These are phyloP conservation scores for Begonia fuchsioides DNA, from an alignment of 306 rosid genomes.

Conservation along the genomic window DNA sequence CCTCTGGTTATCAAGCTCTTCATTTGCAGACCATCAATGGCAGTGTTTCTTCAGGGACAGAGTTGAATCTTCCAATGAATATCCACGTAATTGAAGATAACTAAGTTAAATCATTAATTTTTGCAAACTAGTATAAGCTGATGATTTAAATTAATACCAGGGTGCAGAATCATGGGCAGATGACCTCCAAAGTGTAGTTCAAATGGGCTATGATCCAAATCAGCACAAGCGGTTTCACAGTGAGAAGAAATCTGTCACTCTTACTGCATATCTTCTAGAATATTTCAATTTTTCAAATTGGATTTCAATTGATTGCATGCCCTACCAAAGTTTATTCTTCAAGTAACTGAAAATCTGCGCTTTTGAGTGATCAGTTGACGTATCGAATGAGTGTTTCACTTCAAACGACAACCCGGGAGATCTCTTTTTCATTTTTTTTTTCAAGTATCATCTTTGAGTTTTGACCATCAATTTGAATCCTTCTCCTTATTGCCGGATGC, in stretches of 20 bases:
- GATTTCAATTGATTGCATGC: too few species aligned
- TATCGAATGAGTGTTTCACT: too few species aligned
- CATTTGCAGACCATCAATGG: constrained; percentile 22
- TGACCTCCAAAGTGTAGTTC: constrained; percentile 43
- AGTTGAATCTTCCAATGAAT: constrained; percentile 20
- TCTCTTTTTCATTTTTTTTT: too few species aligned
- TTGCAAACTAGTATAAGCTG: neutral
- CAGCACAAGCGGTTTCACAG: constrained; percentile 25
- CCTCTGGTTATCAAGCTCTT: constrained; percentile 24
- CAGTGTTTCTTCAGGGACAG: constrained; percentile 16
- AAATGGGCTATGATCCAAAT: constrained; percentile 36
- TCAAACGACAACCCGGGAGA: too few species aligned
- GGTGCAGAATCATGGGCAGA: constrained; percentile 29
- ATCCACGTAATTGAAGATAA: constrained; percentile 15
- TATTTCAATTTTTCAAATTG: too few species aligned
- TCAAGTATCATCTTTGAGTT: too few species aligned
- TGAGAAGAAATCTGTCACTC: constrained; percentile 1
- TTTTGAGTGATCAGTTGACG: too few species aligned
- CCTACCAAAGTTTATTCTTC: too few species aligned
- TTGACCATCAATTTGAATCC: neutral
- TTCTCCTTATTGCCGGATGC: constrained; percentile 5
- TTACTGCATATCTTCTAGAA: too few species aligned
- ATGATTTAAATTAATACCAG: constrained; percentile 14
- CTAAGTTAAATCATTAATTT: neutral
- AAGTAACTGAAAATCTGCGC: too few species aligned